Percentiles rank a stretch among this genome's conserved stretches.
Evolutionary conservation across 352 stramenopile genomes (phyloP).

Genomic region (Blastocystis sp.): DNA sequence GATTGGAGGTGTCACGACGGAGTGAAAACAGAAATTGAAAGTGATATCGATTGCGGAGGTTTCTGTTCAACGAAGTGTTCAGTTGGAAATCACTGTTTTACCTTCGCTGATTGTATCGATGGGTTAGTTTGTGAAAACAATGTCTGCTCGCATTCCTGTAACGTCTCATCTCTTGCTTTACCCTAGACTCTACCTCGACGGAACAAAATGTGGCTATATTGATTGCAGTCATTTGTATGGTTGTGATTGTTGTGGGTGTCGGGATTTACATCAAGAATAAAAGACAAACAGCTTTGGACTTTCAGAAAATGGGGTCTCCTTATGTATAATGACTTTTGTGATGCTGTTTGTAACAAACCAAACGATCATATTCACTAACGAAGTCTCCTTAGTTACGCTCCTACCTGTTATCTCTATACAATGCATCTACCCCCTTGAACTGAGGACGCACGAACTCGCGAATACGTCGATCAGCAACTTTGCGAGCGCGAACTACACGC

Average conservation of each 20-base stretch:
- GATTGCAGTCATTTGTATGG: neutral
- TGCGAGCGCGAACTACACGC: constrained; percentile 94
- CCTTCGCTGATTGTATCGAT: neutral
- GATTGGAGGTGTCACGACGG: constrained; percentile 25
- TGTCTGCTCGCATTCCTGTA: neutral
- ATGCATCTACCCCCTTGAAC: constrained; percentile 17
- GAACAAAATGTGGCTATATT: neutral
- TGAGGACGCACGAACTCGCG: constrained; percentile 70
- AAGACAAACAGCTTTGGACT: neutral
- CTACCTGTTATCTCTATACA: neutral
- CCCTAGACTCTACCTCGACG: neutral
- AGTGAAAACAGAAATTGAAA: neutral
- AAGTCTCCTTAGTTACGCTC: neutral
- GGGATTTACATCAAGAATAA: neutral
- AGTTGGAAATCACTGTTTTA: neutral
- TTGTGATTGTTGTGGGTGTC: neutral
- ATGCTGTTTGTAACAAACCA: neutral
- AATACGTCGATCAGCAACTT: constrained; percentile 81
- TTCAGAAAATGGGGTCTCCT: neutral
- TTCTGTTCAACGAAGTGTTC: neutral
- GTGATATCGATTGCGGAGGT: constrained; percentile 51
- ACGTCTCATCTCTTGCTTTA: neutral
- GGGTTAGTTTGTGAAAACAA: neutral
- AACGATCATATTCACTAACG: neutral
- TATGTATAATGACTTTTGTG: neutral